Evolutionary conservation across 305 asterid genomes (phyloP).

Genomic region (Fraxinus platypoda): DNA sequence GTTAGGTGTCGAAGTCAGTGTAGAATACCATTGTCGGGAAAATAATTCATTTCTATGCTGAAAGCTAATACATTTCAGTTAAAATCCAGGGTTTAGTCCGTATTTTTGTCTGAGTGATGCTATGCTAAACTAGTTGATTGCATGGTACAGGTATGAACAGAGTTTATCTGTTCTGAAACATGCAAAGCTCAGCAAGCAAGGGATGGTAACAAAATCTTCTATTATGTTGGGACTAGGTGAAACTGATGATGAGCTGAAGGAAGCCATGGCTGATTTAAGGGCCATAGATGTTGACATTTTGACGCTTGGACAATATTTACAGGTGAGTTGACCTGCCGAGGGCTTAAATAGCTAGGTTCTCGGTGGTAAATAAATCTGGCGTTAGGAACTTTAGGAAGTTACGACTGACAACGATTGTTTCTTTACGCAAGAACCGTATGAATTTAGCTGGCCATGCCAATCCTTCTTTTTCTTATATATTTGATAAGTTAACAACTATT

Average conservation of each 20-base stretch:
- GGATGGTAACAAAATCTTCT: constrained; percentile 92
- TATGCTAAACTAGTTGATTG: constrained; percentile 11
- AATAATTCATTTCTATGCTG: constrained; percentile 4
- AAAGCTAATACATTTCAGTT: background rate
- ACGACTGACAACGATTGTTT: background rate
- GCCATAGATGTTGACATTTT: constrained; percentile 87
- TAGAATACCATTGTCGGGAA: background rate
- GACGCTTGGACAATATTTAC: constrained; percentile 93
- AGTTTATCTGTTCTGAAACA: constrained; percentile 89
- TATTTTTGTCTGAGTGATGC: background rate
- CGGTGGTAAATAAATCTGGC: constrained; percentile 4
- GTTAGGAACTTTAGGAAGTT: background rate
- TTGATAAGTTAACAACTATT: background rate
- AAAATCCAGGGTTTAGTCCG: background rate
- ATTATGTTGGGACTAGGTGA: constrained; percentile 99
- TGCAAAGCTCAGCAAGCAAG: constrained; percentile 76
- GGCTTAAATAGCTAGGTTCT: constrained; percentile 1
- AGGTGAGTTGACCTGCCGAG: constrained; percentile 45
- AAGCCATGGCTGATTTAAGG: constrained; percentile 89
- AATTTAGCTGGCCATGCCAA: background rate
- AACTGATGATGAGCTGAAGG: constrained; percentile 85
- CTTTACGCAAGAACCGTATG: background rate
- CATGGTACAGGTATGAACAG: constrained; percentile 72
- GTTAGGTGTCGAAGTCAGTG: constrained; percentile 1
- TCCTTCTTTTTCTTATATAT: background rate